Evolutionary conservation across 2,329 filamentous ascomycete species (phyloP).

Genomic region (Amesomyces nigricolor): DNA sequence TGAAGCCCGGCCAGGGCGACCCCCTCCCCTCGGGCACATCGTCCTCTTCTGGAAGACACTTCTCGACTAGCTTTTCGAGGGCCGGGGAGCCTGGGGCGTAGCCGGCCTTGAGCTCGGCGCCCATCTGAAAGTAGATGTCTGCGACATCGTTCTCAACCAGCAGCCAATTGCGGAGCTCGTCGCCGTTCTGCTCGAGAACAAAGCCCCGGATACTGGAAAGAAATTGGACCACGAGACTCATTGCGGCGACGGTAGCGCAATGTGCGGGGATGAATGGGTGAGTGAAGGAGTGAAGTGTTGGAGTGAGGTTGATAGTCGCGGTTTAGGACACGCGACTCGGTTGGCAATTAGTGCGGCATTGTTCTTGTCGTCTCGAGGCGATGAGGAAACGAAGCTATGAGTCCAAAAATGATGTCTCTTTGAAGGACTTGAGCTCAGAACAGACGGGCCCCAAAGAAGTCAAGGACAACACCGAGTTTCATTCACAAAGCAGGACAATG

Average conservation of each 20-base stretch:
- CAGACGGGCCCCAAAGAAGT: neutral
- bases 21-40: constrained; percentile 58
- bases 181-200: constrained; percentile 58
- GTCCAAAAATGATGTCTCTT: neutral
- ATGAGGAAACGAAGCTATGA: neutral
- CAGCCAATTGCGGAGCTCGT: constrained; percentile 62
- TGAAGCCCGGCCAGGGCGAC: constrained; percentile 69
- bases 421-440: neutral
- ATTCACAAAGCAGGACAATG: neutral
- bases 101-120: constrained; percentile 56
- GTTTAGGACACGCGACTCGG: neutral
- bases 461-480: too few species aligned
- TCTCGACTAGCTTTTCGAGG: constrained; percentile 59
- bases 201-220: constrained; percentile 58
- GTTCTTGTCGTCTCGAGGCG: neutral
- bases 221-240: constrained; percentile 63
- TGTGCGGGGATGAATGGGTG: neutral
- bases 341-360: neutral
- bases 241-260: constrained; percentile 31
- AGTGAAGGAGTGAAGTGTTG: too few species aligned
- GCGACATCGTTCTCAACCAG: constrained; percentile 68
- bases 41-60: constrained; percentile 58
- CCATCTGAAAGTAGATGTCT: constrained; percentile 62
- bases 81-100: constrained; percentile 47
- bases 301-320: neutral